A percentile compares a stretch with the other conserved stretches of the same genome.
These are phyloP conservation scores for Trebouxia gelatinosa DNA, from an alignment of 163 green algal genomes.

Conservation along the genomic window DNA sequence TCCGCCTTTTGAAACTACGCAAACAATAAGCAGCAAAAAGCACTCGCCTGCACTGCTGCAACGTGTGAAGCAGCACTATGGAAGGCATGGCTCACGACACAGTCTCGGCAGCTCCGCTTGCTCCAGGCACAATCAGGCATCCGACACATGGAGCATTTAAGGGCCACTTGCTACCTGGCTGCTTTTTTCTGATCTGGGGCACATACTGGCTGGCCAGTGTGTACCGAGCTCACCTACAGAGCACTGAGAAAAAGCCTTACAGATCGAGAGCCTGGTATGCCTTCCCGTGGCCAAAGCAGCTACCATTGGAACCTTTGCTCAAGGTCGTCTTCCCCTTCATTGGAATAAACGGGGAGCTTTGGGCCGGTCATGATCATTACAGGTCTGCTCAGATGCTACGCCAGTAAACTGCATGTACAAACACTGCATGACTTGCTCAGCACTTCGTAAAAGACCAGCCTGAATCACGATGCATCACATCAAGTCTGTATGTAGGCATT, in stretches of 20 bases:
- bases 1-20: no score
- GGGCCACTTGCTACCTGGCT: constrained; percentile 60
- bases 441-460: no score
- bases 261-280: constrained; percentile 43
- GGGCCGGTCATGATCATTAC: constrained; percentile 57
- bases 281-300: constrained; percentile 26
- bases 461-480: no score
- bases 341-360: constrained; percentile 66
- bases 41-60: no score
- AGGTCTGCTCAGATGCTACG: constrained; percentile 35
- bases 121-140: constrained; percentile 22
- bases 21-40: no score
- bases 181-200: constrained; percentile 69
- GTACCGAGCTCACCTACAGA: constrained; percentile 34
- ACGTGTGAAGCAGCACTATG: no score
- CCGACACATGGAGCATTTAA: constrained; percentile 57
- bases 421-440: background rate
- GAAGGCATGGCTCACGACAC: constrained; percentile 9
- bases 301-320: constrained; percentile 56
- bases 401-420: no score
- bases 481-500: constrained; percentile 30
- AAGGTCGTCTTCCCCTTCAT: constrained; percentile 60
- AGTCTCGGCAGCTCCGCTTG: background rate
- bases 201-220: constrained; percentile 54
- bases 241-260: constrained; percentile 39